Evolutionary conservation across 2,329 filamentous ascomycete genomes (phyloP), one percentile per base, ranked within the genome.

Genomic region (Fusarium succisae): DNA sequence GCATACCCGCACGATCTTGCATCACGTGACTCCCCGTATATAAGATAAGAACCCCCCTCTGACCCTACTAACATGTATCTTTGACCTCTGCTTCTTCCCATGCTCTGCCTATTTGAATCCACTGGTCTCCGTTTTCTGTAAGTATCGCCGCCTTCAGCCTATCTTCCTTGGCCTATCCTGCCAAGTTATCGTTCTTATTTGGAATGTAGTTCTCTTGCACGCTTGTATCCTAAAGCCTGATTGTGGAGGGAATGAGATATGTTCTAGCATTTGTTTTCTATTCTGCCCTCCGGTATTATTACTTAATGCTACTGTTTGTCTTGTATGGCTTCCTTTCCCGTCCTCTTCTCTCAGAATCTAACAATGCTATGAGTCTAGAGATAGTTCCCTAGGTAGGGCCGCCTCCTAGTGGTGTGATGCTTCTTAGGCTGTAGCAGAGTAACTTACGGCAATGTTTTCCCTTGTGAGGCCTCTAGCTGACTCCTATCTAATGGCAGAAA

Each of bases 11-110:
- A 37, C n/a, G 28, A 28, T 37, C 18, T 3, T 12, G 1, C 5
- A 48, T 72, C 62, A 72, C 66, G 61, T 72, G 62, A 72, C 54
- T 6, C 30, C 22, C 54, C 28, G 2, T 69, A 72, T 69, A 72
- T 72, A 69, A 69, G 47, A 64, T 20, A 50, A 43, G 22, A 8
- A 53, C 50, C 50, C 66, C 38, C 47, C 3, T 63, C 51, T 18
- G 7, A 4, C 61, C 38, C 55, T 66, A 11, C 5, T 4, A 62
- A 62, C 56, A 57, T 69, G 44, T 66, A 69, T 62, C 66, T 66
- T 71, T 62, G 56, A 71, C 69, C 15, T 71, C 51, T 69, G 14
- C 24, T 37, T 65, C 22, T 15, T 65, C 45, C 37, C 41, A 71
- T 35, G 28, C 55, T 55, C 66, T 61, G 20, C 53, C 53, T 20